phyloP scores from a whole-genome alignment of 805 yeast species.

The Candida orba region DNA sequence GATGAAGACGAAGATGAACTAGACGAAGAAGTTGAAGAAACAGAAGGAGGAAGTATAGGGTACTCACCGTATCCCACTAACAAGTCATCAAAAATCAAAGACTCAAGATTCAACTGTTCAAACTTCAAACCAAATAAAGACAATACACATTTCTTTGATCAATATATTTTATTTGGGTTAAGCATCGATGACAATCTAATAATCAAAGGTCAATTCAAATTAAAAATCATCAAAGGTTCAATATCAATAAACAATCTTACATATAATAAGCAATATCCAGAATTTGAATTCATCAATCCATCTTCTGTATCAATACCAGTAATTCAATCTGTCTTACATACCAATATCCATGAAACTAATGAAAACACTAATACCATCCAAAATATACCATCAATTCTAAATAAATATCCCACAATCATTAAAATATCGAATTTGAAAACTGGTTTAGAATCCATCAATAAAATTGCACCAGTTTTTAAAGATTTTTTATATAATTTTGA shows the following conservation, averaged over 20 bases:
- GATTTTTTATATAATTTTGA: constrained; percentile 28
- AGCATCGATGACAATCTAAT: constrained; percentile 35
- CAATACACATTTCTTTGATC: constrained; percentile 29
- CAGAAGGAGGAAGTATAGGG: no score
- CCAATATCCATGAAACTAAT: constrained; percentile 23
- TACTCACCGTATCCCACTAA: no score
- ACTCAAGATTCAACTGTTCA: constrained; percentile 19
- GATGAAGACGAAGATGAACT: constrained; percentile 2
- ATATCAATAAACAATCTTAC: constrained; percentile 34
- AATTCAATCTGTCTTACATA: constrained; percentile 35
- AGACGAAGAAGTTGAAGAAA: no score
- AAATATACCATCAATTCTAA: constrained; percentile 31
- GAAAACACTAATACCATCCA: constrained; percentile 25
- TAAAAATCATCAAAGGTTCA: constrained; percentile 42
- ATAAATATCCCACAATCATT: constrained; percentile 37
- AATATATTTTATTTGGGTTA: constrained; percentile 35
- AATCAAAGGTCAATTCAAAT: constrained; percentile 39
- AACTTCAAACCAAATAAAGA: constrained; percentile 32
- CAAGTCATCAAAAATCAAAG: neutral
- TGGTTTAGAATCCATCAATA: constrained; percentile 40
- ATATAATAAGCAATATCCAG: constrained; percentile 24
- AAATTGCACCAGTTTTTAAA: constrained; percentile 38
- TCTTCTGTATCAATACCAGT: constrained; percentile 33
- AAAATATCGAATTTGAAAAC: constrained; percentile 30
- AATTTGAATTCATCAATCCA: constrained; percentile 31